Evolutionary conservation across 192 early-diverging fungal genomes (phyloP).

Genomic region (Irineochytrium annulatum): DNA sequence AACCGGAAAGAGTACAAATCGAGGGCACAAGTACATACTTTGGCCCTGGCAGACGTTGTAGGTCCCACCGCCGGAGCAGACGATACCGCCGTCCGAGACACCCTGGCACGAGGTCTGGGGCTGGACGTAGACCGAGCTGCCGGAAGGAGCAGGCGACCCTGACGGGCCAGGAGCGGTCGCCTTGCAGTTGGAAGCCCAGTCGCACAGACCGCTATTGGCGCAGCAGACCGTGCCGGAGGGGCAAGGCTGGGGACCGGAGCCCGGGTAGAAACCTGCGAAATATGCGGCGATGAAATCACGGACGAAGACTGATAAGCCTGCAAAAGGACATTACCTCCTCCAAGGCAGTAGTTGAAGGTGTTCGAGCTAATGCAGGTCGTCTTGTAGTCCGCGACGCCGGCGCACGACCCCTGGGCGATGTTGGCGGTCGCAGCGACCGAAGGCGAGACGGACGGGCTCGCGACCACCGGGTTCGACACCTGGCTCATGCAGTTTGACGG

Average conservation of each 20-base stretch:
- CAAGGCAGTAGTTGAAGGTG: neutral
- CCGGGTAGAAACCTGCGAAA: neutral
- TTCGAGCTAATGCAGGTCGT: neutral
- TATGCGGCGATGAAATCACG: neutral
- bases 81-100: neutral
- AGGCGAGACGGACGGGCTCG: neutral
- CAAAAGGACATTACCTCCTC: neutral
- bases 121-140: neutral
- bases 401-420: neutral
- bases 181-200: slow-evolving; percentile 1
- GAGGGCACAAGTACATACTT: too few relatives aligned
- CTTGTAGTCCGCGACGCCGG: neutral
- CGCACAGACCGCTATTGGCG: neutral
- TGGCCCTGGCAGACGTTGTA: neutral
- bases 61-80: neutral
- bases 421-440: neutral
- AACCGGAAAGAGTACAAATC: too few relatives aligned
- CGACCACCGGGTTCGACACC: neutral
- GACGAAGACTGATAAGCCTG: neutral
- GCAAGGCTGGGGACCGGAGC: slow-evolving; percentile 2
- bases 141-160: neutral
- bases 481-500: neutral
- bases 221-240: slow-evolving; percentile 1
- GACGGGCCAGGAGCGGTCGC: neutral
- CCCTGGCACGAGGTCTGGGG: neutral